Base-by-base conservation (phyloP, 176 grass and related monocot genomes). In the Oryza meyeriana region DNA sequence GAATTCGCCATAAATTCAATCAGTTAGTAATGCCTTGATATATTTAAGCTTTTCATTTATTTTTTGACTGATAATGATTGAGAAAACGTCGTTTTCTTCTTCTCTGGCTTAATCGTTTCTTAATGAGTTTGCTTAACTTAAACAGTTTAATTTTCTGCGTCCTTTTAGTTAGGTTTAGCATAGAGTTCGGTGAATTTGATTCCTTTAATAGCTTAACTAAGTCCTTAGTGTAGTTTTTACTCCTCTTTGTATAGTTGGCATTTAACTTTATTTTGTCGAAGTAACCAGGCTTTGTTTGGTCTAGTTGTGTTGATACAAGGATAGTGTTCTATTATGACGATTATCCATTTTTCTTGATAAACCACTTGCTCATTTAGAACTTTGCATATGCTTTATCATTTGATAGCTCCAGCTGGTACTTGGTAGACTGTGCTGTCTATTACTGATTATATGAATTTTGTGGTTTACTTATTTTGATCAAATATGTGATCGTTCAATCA, bases 251-350 rank as follows among this genome's bases (percentile, higher is more conserved):
- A 9, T 55, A n/a, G 50, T 17, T 48, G 18, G 5, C 7, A 55
- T 55, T 55, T 55, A 55, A 64, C 71, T n/a, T n/a, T 29, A 34
- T 29, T 75, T 84, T 81, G 45, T 58, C 31, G 27, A 59, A 58
- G 33, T 81, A 81, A 57, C 13, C 11, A 27, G 9, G 10, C 17
- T 39, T 45, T 69, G 33, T 69, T 38, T 80, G 45, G 52, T 22
- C 14, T 45, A 40, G 3, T 58, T 39, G 2, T 12, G 22, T 25
- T 2, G 55, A 24, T 25, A 22, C 9, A 13, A 58, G 45, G 28
- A 9, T 57, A 14, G 27, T 78, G 41, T 64, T 13, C 26, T 66
- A 12, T 33, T 50, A 66, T 65, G 40, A 44, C 52, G 41, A 50
- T 66, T 1, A 16, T 50, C 3, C 27, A 73, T 22, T 74, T 33